Evolutionary conservation across 2,329 filamentous ascomycete species (phyloP), one percentile per base, ranked within the genome.

Genomic region (Cladosporium sp.): DNA sequence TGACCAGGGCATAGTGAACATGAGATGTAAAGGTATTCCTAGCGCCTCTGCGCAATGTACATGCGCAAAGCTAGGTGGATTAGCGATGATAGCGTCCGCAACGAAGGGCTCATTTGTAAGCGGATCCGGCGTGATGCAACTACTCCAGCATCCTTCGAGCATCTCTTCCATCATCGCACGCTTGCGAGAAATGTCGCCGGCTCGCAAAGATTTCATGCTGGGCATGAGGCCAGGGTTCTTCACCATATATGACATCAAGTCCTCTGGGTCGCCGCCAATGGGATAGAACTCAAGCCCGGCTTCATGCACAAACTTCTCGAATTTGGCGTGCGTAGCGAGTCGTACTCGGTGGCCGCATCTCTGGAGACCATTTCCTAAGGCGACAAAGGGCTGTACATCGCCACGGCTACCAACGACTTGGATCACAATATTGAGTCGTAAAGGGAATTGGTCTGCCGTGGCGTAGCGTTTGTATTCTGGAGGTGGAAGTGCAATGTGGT

Each of bases 181-280:
- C 30, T 88, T 78, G 22, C 80, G 78, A 0, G 85, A 84, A 59
- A 93, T 86, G 64, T 93, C 89, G 3, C 89, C 89, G 1, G 85
- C 83, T 62, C 84, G 86, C 58, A 93, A 82, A 0, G 87, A 88
- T 62, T 89, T 84, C 22, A 92, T 75, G 1, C 82, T 88, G 0
- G 90, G 89, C 2, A 94, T 88, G 72, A 93, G 79, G 3, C 89
- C 88, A 0, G 80, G 88, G 66, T 93, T 92, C 75, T 91, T 91
- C 36, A 92, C 88, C 90, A 94, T 93, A 71, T 92, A 93, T 0
- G 88, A 87, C 90, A 93, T 93, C 1, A 94, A 77, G 72, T 92
- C 88, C 0, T 87, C 84, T 1, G 90, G 90, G 65, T 93, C 86
- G 1, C 90, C 90, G 1, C 89, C 89, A 1, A 92, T 84, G 1